A percentile compares a stretch with the other conserved stretches of the same genome.
phyloP scores from a whole-genome alignment of 805 yeast species.

The Candida stauntonica region DNA sequence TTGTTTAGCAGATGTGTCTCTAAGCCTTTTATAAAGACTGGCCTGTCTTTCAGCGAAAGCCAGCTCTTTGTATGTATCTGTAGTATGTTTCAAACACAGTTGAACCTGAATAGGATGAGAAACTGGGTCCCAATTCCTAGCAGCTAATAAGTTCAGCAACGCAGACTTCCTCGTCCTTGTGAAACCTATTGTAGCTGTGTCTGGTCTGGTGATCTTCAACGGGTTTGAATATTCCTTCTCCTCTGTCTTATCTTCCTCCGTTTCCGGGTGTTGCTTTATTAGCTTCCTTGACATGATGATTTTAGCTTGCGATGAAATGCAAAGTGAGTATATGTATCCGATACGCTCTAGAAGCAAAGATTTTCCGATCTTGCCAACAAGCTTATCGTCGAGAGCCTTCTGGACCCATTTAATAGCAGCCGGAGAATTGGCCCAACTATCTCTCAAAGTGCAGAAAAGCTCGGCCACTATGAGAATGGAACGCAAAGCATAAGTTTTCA shows the following conservation, averaged over 20 bases:
- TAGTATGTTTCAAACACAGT: conserved; percentile 28
- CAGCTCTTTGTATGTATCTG: conserved; percentile 27
- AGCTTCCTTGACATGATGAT: conserved; percentile 27
- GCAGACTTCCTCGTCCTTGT: conserved; percentile 70
- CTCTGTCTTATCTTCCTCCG: conserved; percentile 4
- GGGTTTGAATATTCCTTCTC: too few relatives aligned
- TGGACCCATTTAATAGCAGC: conserved; percentile 40
- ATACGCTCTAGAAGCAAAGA: conserved; percentile 51
- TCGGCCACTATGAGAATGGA: conserved; percentile 67
- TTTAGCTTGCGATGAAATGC: conserved; percentile 37
- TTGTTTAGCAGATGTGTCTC: conserved; percentile 1
- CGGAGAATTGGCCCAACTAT: conserved; percentile 39
- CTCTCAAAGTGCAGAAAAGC: conserved; percentile 45
- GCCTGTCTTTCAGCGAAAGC: conserved; percentile 21
- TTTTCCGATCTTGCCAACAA: conserved; percentile 41
- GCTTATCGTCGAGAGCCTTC: conserved; percentile 43
- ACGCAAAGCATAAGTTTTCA: conserved; percentile 67
- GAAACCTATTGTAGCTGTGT: conserved; percentile 43
- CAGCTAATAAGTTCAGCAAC: conserved; percentile 71
- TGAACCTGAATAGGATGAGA: conserved; percentile 27
- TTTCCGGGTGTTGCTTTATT: conserved; percentile 10
- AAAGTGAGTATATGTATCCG: conserved; percentile 45
- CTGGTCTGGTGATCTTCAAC: conserved; percentile 35
- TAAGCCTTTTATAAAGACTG: conserved; percentile 17
- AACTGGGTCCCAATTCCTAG: conserved; percentile 57